Evolutionary conservation across 2,329 filamentous ascomycete genomes (phyloP), one percentile per base, ranked within the genome.

Genomic region (Aspergillus pseudonomiae): DNA sequence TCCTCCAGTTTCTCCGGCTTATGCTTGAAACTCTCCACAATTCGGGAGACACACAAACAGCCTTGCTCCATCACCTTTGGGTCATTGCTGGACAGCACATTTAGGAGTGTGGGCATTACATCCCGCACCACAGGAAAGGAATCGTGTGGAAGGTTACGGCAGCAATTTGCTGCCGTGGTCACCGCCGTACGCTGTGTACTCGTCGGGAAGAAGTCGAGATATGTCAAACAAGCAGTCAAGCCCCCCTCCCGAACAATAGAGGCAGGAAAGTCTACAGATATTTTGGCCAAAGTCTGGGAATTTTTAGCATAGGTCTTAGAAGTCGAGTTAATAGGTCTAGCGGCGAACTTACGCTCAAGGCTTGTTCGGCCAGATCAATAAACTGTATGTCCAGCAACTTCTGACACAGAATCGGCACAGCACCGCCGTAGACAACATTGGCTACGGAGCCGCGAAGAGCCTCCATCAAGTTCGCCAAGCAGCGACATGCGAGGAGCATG

Each of bases 61-160:
- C 92, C 95, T 77, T 99, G 94, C 77, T 99, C 95, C 24, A 99
- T 94, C 19, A 99, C 96, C 68, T 94, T 92, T 74, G 97, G 95
- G 74, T 99, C 95, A 78, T 87, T 97, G 81, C 94, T 98, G 61
- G 87, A 88, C 45, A 99, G 84, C 16, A 98, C 95, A 73, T 93
- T 93, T 63, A 96, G 88, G 36, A 99, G 85, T 30, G 93, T 97
- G 7, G 94, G 94, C 95, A 99, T 99, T 48, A 97, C 95, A 78
- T 97, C 94, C 73, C 90, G 88, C 56, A 99, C 91, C 11, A 96
- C 94, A 1, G 89, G 84, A 74, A 99, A 99, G 0, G 93, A 96
- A 73, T 98, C 95, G 71, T 94, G 91, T 1, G 94, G 92, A 21
- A 99, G 95, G 74, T 97, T 97, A 67, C 95, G 91, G 77, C 96